These are phyloP conservation scores for Pseudohyphozyma bogoriensis DNA, from an alignment of 768 basidiomycete genomes.

Conservation along the genomic window DNA sequence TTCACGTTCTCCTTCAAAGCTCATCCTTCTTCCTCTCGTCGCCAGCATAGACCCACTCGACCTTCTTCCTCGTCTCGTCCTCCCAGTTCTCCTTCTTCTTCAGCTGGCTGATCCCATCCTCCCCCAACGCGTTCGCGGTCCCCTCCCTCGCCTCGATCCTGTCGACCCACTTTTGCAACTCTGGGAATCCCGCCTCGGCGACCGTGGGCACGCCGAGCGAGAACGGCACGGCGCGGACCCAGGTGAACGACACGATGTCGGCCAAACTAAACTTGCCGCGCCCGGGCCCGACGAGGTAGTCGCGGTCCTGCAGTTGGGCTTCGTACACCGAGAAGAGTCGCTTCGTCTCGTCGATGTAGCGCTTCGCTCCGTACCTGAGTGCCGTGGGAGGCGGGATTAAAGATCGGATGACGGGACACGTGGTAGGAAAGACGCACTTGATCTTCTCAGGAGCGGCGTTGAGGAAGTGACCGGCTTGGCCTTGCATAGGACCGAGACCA, in stretches of 20 bases:
- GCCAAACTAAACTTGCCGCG: conserved; percentile 18
- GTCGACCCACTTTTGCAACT: conserved; percentile 4
- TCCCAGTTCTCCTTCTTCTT: conserved; percentile 18
- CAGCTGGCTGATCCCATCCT: conserved; percentile 6
- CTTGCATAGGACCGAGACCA: conserved; percentile 6
- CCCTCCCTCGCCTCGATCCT: conserved; percentile 15
- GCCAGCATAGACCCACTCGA: conserved; percentile 12
- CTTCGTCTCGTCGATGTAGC: conserved; percentile 70
- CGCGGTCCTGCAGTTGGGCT: conserved; percentile 55
- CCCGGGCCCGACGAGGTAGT: conserved; percentile 60
- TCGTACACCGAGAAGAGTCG: conserved; percentile 77
- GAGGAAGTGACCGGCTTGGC: conserved; percentile 58
- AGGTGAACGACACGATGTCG: conserved; percentile 13
- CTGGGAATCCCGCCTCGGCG: conserved; percentile 6
- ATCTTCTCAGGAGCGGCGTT: conserved; percentile 56
- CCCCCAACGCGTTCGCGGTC: conserved; percentile 1
- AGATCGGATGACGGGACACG: no score
- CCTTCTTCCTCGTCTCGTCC: conserved; percentile 7
- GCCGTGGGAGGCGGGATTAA: background rate
- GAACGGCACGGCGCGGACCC: conserved; percentile 13
- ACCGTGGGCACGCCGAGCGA: conserved; percentile 12
- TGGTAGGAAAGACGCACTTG: background rate
- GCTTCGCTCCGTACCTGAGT: conserved; percentile 39
- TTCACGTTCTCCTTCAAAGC: no score
- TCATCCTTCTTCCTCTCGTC: conserved; percentile 7